Percentiles rank a stretch among this genome's conserved stretches.
These are phyloP conservation scores for Clarireedia monteithiana DNA, from an alignment of 2,329 filamentous ascomycete genomes.

Conservation along the genomic window DNA sequence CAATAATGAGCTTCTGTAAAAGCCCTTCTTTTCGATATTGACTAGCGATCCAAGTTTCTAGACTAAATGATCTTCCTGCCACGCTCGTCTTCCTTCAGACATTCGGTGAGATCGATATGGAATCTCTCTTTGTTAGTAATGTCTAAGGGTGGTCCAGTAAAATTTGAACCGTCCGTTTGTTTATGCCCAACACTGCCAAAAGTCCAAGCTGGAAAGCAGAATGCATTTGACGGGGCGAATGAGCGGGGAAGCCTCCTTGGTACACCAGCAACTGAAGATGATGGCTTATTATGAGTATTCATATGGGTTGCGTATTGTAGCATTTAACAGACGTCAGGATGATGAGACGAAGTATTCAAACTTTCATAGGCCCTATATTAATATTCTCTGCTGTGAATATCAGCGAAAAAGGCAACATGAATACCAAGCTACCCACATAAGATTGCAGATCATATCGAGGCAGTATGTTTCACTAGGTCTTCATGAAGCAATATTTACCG, in stretches of 20 bases:
- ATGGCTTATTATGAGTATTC: slow-evolving; percentile 14
- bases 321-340: slow-evolving; percentile 13
- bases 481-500: slow-evolving; percentile 19
- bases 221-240: slow-evolving; percentile 25
- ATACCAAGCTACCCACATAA: slow-evolving; percentile 22
- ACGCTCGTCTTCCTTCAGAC: slow-evolving; percentile 17
- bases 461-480: slow-evolving; percentile 23
- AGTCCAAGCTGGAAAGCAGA: slow-evolving; percentile 33
- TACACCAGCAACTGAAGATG: slow-evolving; percentile 7
- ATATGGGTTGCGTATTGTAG: slow-evolving; percentile 1
- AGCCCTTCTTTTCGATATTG: slow-evolving; percentile 19
- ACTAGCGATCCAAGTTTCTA: slow-evolving; percentile 21
- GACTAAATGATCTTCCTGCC: slow-evolving; percentile 19
- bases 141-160: slow-evolving; percentile 39
- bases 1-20: slow-evolving; percentile 17
- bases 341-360: slow-evolving; percentile 21
- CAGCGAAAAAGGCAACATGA: slow-evolving; percentile 17
- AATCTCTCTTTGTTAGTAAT: slow-evolving; percentile 39
- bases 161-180: slow-evolving; percentile 38
- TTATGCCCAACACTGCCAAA: slow-evolving; percentile 39
- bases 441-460: slow-evolving; percentile 25
- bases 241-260: slow-evolving; percentile 16
- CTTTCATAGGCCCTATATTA: slow-evolving; percentile 20
- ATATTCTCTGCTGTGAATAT: slow-evolving; percentile 21
- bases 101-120: slow-evolving; percentile 33